A percentile compares a stretch with the other conserved stretches of the same genome.
Evolutionary conservation across 257 asterid genomes (phyloP).

Genomic region (Datura wrightii): DNA sequence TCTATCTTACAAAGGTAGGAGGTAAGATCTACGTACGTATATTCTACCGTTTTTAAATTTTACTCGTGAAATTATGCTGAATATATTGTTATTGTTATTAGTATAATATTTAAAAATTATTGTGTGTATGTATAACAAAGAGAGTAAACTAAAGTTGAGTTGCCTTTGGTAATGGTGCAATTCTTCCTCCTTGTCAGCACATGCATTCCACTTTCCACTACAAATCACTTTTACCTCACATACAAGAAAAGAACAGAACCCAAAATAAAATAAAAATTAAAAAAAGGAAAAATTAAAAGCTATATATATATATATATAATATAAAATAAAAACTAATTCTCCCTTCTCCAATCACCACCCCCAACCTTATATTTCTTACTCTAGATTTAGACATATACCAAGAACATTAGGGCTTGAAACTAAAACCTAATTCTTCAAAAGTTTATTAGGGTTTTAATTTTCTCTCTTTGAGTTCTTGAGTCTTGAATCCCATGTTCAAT

Average conservation of each 20-base stretch:
- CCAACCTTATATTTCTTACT: conserved; percentile 20
- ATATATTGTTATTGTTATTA: too few relatives aligned
- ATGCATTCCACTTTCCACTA: conserved; percentile 83
- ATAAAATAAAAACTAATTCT: background rate
- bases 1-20: too few relatives aligned
- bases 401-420: background rate
- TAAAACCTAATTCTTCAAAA: background rate
- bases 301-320: too few relatives aligned
- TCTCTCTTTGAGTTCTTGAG: background rate
- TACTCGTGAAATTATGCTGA: too few relatives aligned
- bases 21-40: too few relatives aligned
- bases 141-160: conserved; percentile 50
- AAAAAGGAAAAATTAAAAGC: background rate
- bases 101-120: too few relatives aligned
- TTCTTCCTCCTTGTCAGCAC: conserved; percentile 71
- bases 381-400: background rate
- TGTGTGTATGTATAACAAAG: background rate
- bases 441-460: background rate
- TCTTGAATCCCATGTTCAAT: background rate
- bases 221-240: conserved; percentile 59
- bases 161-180: conserved; percentile 67
- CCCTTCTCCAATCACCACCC: background rate
- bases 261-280: too few relatives aligned
- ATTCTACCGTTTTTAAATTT: too few relatives aligned
- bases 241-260: conserved; percentile 65